phyloP scores from a whole-genome alignment of 176 grass and related monocot genomes.

The Puccinellia tenuiflora region DNA sequence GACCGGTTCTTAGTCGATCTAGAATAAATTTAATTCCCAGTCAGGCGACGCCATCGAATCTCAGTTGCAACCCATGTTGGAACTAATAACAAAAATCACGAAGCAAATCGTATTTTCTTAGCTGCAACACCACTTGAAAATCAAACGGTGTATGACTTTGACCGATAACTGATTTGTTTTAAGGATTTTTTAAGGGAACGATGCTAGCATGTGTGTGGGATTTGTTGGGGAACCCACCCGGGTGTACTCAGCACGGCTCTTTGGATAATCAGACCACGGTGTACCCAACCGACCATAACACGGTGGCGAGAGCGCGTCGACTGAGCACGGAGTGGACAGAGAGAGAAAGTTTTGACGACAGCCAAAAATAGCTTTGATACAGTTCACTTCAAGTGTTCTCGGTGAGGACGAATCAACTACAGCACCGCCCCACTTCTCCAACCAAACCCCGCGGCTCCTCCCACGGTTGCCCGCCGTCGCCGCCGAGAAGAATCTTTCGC shows the following conservation, averaged over 20 bases:
- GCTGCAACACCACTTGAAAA: no score
- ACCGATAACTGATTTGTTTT: no score
- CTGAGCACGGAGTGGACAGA: neutral
- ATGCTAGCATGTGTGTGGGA: no score
- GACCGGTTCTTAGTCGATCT: no score
- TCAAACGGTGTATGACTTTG: no score
- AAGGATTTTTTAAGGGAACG: no score
- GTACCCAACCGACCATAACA: conserved; percentile 5
- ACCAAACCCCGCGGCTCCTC: neutral
- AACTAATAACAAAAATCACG: no score
- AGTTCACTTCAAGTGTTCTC: neutral
- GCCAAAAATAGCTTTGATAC: neutral
- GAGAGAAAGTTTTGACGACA: neutral
- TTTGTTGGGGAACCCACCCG: neutral
- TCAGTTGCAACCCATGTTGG: no score
- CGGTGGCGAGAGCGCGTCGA: neutral
- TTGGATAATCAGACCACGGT: neutral
- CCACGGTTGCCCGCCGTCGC: neutral
- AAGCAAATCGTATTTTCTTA: no score
- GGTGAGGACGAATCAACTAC: conserved; percentile 6
- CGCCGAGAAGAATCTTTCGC: conserved; percentile 21
- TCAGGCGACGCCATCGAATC: no score
- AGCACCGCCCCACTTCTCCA: neutral
- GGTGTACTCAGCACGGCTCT: neutral
- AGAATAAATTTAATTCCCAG: no score